Evolutionary conservation across 2,329 filamentous ascomycete genomes (phyloP), one percentile per base, ranked within the genome.

Genomic region (Fonsecaea pedrosoi): DNA sequence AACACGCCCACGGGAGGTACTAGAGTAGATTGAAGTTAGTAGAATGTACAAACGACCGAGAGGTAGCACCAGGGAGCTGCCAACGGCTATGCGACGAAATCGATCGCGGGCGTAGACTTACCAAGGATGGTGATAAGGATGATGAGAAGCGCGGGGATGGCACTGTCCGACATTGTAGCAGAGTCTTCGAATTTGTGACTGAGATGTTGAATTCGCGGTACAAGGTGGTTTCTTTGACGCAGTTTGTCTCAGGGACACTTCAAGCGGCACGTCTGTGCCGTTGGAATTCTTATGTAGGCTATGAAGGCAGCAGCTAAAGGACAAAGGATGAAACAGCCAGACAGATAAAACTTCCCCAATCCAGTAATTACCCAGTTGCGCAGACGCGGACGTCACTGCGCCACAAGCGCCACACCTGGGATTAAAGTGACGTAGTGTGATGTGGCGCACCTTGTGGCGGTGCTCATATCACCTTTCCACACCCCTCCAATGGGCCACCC

Each of bases 1-100:
- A 96, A 94, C 78, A 97, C 93, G 83, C 93, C 93, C 67, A 97
- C 82, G 77, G 93, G 93, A 64, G 93, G 93, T 71, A 96, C 70
- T 71, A 56, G 12, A 53, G 13, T 25, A 25, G 25, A 25, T 25
- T 25, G 25, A 25, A 2, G 25, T 25, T 25, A 25, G 25, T 25
- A 25, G 25, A 25, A 25, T 25, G 25, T 25, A 25, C 25, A 25
- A 25, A 25, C 9, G 12, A 9, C 4, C 35, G 32, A 15, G 13
- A 15, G 38, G 61, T 55, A 67, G 67, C 50, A 50, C 25, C 7
- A 15, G 35, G 4, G 40, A 42, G 37, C 18, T 58, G 9, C 9
- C 40, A 42, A 32, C n/a, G n/a, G 40, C 25, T 15, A 54, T 21
- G 30, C 2, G 30, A 35, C 48, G 32, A 25, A 25, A 25, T 25